Evolutionary conservation across 805 yeast genomes (phyloP), one percentile per base, ranked within the genome.

Genomic region (Myxozyma mucilagina): DNA sequence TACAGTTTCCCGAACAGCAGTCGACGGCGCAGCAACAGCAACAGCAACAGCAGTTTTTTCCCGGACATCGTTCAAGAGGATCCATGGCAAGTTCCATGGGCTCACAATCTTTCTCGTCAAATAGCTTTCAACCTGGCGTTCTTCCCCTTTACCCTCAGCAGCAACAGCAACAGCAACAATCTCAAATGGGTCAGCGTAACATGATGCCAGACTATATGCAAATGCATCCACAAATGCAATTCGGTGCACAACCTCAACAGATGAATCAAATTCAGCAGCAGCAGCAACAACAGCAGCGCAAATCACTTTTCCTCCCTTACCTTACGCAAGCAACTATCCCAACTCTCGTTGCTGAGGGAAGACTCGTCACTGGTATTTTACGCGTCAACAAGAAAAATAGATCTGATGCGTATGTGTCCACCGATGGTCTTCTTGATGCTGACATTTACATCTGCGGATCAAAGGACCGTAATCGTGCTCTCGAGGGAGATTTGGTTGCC

Each of bases 361-460:
- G 91, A 65, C 79, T 94, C 56, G 98, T 94, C 7, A 87, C 96
- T 2, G 99, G 99, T 69, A 87, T 87, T 32, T 79, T 94, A 69
- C 83, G 99, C 67, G 99, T 94, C 47, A 94, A 94, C 77, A 92
- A 91, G 75, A 94, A 94, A 75, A 94, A 94, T 74, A 82, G 99
- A 69, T 90, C 97, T 0, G 98, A 94, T 76, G 99, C 99, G 0
- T 94, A 96, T 76, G 98, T 94, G n/a, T 85, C 97, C 6, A 93
- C 98, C 0, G 97, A 92, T 73, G 97, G 97, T 1, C 82, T 92
- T 36, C 81, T 94, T 65, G 99, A 94, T 75, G 96, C 99, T 0
- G 99, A 94, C 74, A 90, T 94, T 63, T 94, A 91, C 72, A 94
- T 94, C 67, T 94, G 98, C 78, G 99, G 99, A 10, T 92, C 98